Conservation (phyloP, 768 basidiomycete genomes). For the Megacollybia marginata region DNA sequence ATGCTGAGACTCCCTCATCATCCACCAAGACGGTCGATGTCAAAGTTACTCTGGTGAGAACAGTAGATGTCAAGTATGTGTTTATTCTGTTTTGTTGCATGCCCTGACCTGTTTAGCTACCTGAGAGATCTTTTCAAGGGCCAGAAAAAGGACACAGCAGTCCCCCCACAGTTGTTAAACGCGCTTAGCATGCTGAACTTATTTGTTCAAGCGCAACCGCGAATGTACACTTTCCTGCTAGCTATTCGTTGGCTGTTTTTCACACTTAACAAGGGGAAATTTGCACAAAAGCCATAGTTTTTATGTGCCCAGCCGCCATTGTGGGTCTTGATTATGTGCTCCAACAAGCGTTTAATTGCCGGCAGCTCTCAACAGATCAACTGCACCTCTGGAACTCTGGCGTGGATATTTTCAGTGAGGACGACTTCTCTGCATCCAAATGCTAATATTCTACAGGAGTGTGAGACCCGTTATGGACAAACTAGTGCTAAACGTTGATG, state of each 20-base stretch:
- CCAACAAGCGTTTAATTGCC: background rate
- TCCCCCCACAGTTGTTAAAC: constrained; percentile 1
- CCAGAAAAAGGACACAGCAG: background rate
- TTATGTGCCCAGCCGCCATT: constrained; percentile 9
- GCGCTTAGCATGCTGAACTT: constrained; percentile 26
- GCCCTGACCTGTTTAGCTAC: background rate
- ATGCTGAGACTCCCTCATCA: too few relatives aligned
- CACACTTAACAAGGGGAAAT: constrained; percentile 2
- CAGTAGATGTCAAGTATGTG: background rate
- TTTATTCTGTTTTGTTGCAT: background rate
- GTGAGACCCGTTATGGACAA: constrained; percentile 30
- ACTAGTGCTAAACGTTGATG: constrained; percentile 35
- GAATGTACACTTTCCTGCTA: constrained; percentile 10
- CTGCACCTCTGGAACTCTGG: constrained; percentile 29
- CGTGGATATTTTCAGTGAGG: constrained; percentile 36
- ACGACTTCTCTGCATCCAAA: background rate
- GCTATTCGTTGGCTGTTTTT: background rate
- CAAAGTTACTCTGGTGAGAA: constrained; percentile 2
- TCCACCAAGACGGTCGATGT: background rate
- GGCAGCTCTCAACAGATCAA: background rate
- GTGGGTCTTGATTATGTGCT: background rate
- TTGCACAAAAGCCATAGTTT: constrained; percentile 19
- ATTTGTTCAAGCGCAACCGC: constrained; percentile 24
- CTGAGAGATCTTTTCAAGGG: background rate
- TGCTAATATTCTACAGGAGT: constrained; percentile 21